Evolutionary conservation across 1,284 basidiomycete genomes (phyloP).

Genomic region (Prillingera fragicola): DNA sequence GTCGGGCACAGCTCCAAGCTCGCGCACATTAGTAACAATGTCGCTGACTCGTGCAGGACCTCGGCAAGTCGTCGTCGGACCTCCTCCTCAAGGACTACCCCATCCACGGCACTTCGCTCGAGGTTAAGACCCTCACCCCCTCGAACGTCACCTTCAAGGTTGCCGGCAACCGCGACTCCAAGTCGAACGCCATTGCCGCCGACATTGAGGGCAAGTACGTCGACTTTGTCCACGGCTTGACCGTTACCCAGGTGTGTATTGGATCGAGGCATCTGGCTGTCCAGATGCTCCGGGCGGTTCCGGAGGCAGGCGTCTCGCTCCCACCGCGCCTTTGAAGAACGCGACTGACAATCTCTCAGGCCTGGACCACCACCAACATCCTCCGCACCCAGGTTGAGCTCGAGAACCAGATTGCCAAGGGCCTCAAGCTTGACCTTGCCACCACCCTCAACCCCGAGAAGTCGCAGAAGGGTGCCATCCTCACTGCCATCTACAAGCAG

Average conservation of each 20-base stretch:
- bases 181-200: slow-evolving; percentile 65
- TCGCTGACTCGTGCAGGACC: slow-evolving; percentile 57
- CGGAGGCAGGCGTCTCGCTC: no score
- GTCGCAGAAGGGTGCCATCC: slow-evolving; percentile 69
- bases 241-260: slow-evolving; percentile 64
- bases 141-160: slow-evolving; percentile 85
- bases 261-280: no score
- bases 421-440: slow-evolving; percentile 89
- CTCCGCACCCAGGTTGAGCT: slow-evolving; percentile 87
- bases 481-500: slow-evolving; percentile 89
- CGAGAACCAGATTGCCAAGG: slow-evolving; percentile 96
- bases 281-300: no score
- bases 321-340: no score
- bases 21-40: background rate
- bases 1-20: background rate
- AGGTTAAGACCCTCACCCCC: slow-evolving; percentile 93
- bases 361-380: slow-evolving; percentile 90
- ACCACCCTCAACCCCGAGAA: slow-evolving; percentile 73
- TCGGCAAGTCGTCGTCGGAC: slow-evolving; percentile 96
- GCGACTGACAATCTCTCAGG: slow-evolving; percentile 47
- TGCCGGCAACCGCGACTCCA: slow-evolving; percentile 67
- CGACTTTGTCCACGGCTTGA: slow-evolving; percentile 82
- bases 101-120: slow-evolving; percentile 68
- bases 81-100: slow-evolving; percentile 90
- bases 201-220: slow-evolving; percentile 88